Base-by-base conservation (phyloP, 177 flowering plant genomes). In the Vitis hybrid region DNA sequence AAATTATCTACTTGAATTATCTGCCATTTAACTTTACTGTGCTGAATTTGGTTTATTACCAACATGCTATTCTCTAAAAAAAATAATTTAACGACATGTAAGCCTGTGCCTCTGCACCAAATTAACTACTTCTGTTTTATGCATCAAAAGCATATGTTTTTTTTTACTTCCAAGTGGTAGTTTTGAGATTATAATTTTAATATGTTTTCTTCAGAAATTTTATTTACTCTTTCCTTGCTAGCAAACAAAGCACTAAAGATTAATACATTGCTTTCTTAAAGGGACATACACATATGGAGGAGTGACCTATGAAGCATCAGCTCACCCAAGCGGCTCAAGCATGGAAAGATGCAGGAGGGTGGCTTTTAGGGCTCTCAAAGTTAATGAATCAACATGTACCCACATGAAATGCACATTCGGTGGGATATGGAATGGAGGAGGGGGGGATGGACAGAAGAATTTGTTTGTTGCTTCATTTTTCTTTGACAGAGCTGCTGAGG, bases 401-500 rank as follows among this genome's bases (percentile, higher is more conserved):
- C 91, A 93, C 82, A 88, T 88, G 97, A 90, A 90, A 75, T 95
- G 99, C 80, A 93, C 97, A 48, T 95, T 95, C 77, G 97, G 94
- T 70, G 98, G 98, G 32, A 74, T 93, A 26, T 95, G 98, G 99
- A 93, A 95, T 76, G 99, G 98, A 60, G 99, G 97, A 54, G 97
- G 98, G 26, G 99, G 98, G 10, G 97, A 89, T 81, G 99, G 99
- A 59, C 98, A 89, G 74, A 90, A 86, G 82, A 88, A 90, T 72
- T 79, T 95, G 13, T 93, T 90, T 72, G 94, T 95, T 64, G 99
- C 98, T 63, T 95, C 99, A 40, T 95, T 90, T 79, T 95, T 95
- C 89, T 95, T 86, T 72, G 98, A 95, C 78, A 86, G 95, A 72
- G 99, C 99, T 82, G 97, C 89, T 58, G 91, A 95, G 97, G 97